Conservation (phyloP, 129 eudicot species). For the Tagetes erecta region DNA sequence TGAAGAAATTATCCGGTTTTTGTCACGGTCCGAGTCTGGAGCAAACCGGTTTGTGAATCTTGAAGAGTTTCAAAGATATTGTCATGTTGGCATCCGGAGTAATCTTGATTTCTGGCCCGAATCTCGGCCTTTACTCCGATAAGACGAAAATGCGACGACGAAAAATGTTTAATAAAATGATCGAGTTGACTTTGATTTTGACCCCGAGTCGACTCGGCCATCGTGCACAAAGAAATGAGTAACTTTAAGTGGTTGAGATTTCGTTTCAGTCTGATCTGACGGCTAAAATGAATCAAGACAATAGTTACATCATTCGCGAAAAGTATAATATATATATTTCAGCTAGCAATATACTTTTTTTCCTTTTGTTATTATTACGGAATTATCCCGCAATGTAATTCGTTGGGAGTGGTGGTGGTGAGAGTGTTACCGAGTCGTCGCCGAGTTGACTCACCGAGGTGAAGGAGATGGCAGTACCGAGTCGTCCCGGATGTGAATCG, state of each 20-base stretch:
- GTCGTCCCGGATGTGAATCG: conserved; percentile 74
- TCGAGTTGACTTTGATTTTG: conserved; percentile 35
- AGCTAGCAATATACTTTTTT: not conserved
- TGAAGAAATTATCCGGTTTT: conserved; percentile 64
- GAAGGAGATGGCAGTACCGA: conserved; percentile 93
- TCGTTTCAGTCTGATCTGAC: too few relatives aligned
- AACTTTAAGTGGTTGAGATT: not conserved
- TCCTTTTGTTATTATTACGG: conserved; percentile 17
- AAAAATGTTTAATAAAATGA: conserved; percentile 17
- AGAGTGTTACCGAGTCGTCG: conserved; percentile 23
- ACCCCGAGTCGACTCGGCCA: conserved; percentile 44
- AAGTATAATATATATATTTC: too few relatives aligned
- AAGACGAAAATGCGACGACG: not conserved
- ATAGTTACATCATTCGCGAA: too few relatives aligned
- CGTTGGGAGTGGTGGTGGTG: conserved; percentile 26
- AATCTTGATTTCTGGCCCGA: conserved; percentile 67
- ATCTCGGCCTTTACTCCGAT: conserved; percentile 66
- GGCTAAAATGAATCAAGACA: too few relatives aligned
- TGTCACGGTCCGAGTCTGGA: conserved; percentile 57
- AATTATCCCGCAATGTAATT: conserved; percentile 31
- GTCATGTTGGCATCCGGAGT: conserved; percentile 54
- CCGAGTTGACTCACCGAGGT: conserved; percentile 31
- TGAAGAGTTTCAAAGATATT: conserved; percentile 69
- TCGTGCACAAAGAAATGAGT: conserved; percentile 25
- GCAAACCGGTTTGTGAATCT: conserved; percentile 51